phyloP scores from a whole-genome alignment of 2,329 filamentous ascomycete species.

The Teratosphaeria gauchensis region DNA sequence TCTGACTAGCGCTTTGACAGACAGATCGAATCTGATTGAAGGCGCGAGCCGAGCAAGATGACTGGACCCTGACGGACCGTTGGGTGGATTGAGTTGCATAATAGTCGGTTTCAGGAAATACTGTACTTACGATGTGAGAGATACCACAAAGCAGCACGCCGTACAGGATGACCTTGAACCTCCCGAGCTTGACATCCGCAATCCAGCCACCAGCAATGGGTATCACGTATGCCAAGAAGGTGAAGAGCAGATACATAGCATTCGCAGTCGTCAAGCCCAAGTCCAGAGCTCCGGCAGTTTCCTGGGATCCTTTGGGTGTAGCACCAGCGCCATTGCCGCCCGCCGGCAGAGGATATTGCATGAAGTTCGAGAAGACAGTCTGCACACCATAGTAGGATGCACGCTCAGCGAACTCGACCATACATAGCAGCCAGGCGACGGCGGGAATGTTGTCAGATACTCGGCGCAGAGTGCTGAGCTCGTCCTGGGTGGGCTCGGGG shows the following conservation, averaged over 20 bases:
- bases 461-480: slow-evolving; percentile 36
- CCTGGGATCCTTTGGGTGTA: slow-evolving; percentile 20
- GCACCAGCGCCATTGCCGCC: slow-evolving; percentile 29
- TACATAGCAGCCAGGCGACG: slow-evolving; percentile 48
- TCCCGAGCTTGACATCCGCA: slow-evolving; percentile 12
- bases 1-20: too few relatives aligned
- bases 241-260: slow-evolving; percentile 46
- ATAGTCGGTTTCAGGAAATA: too few relatives aligned
- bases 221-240: slow-evolving; percentile 49
- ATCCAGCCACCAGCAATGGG: slow-evolving; percentile 24
- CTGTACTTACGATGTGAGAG: slow-evolving; percentile 5
- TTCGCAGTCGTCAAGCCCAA: slow-evolving; percentile 47
- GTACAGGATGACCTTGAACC: slow-evolving; percentile 12
- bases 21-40: too few relatives aligned
- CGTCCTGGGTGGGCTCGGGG: slow-evolving; percentile 37
- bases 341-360: slow-evolving; percentile 49
- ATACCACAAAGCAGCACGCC: slow-evolving; percentile 11
- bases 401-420: slow-evolving; percentile 52
- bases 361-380: slow-evolving; percentile 50
- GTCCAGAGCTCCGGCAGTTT: slow-evolving; percentile 47
- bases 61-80: too few relatives aligned
- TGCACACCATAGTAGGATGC: slow-evolving; percentile 49
- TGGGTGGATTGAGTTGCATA: too few relatives aligned
- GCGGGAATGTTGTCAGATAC: slow-evolving; percentile 43
- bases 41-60: too few relatives aligned